Percentiles rank a stretch among this genome's conserved stretches.
phyloP scores from a whole-genome alignment of 805 yeast species.

The Grigorovia jiainica region DNA sequence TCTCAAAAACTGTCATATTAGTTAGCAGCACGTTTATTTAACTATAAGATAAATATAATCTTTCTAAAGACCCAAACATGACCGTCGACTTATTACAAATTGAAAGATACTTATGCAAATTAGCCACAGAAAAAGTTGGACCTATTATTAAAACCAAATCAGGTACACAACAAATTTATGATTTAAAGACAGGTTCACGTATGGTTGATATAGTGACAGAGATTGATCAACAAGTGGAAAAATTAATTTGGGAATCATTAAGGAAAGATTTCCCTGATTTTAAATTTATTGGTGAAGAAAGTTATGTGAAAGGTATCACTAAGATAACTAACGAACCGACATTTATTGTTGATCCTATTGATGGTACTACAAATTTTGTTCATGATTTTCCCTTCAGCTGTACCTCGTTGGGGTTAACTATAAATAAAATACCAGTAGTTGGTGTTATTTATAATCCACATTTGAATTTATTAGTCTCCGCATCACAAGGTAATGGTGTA shows the following conservation, averaged over 20 bases:
- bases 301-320: constrained; percentile 41
- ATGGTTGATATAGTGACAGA: constrained; percentile 58
- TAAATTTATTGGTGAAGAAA: constrained; percentile 54
- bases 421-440: constrained; percentile 41
- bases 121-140: constrained; percentile 32
- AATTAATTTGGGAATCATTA: constrained; percentile 26
- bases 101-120: constrained; percentile 18
- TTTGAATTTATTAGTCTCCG: constrained; percentile 41
- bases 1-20: neutral
- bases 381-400: constrained; percentile 57
- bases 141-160: constrained; percentile 39
- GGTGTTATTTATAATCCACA: constrained; percentile 61
- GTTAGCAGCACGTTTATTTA: neutral
- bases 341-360: constrained; percentile 56
- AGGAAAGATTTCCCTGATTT: constrained; percentile 36
- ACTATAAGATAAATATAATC: neutral
- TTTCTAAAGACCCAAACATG: constrained; percentile 3
- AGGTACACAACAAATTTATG: constrained; percentile 32
- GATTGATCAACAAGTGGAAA: constrained; percentile 50
- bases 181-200: constrained; percentile 26
- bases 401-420: constrained; percentile 51
- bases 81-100: constrained; percentile 18
- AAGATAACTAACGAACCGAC: constrained; percentile 44
- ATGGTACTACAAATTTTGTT: constrained; percentile 57
- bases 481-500: constrained; percentile 47